These are phyloP conservation scores for Alectoria sarmentosa DNA, from an alignment of 495 filamentous ascomycete species.

Conservation along the genomic window DNA sequence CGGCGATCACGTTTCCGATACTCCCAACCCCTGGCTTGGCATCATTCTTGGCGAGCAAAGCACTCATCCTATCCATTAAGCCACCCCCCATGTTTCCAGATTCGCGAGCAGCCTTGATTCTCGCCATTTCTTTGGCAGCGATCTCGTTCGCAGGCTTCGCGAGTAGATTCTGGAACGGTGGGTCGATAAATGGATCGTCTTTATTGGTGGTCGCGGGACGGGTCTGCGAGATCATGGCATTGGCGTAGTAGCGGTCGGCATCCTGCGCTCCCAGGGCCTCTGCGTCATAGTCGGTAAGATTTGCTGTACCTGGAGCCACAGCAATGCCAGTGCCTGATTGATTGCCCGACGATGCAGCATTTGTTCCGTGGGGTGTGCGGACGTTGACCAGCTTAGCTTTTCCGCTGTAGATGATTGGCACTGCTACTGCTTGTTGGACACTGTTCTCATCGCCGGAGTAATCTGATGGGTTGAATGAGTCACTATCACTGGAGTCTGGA, in stretches of 20 bases:
- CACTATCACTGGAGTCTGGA: background rate
- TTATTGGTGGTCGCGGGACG: background rate
- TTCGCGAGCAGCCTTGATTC: background rate
- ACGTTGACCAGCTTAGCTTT: background rate
- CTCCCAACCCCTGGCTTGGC: background rate
- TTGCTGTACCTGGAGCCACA: background rate
- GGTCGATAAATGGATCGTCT: background rate
- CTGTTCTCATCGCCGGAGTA: slow-evolving; percentile 11
- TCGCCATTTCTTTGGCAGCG: background rate
- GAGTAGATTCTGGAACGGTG: background rate
- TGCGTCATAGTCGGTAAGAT: background rate
- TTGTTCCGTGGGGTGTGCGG: background rate
- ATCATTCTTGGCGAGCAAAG: background rate
- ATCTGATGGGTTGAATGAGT: slow-evolving; percentile 3
- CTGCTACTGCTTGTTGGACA: slow-evolving; percentile 4
- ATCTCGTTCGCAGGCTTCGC: background rate
- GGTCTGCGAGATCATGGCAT: background rate
- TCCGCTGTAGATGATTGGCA: background rate
- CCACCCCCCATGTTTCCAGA: background rate
- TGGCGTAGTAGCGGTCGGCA: background rate
- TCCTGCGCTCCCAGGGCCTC: background rate
- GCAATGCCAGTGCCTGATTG: background rate
- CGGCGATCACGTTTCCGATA: background rate
- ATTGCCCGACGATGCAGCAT: background rate
- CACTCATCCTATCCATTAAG: background rate